phyloP scores from a whole-genome alignment of 2,329 filamentous ascomycete species.

The Ceratocystis papillata region DNA sequence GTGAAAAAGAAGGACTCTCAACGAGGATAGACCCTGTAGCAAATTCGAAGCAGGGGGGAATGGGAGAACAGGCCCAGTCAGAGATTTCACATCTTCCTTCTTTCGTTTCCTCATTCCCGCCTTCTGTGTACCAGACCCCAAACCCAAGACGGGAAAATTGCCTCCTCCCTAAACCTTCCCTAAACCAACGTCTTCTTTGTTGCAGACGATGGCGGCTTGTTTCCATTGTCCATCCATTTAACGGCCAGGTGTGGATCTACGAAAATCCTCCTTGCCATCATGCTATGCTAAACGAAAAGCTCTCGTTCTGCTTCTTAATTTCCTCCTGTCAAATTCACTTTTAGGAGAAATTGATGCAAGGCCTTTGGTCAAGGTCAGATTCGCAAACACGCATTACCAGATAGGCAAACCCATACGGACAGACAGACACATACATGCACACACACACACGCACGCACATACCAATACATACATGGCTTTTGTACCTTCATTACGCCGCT shows the following conservation, averaged over 20 bases:
- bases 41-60: background rate
- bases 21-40: slow-evolving; percentile 11
- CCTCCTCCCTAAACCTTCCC: background rate
- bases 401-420: background rate
- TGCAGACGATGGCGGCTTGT: background rate
- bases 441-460: background rate
- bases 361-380: too few relatives aligned
- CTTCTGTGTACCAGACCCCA: slow-evolving; percentile 22
- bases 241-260: background rate
- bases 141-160: background rate
- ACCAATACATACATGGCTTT: background rate
- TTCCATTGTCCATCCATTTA: background rate
- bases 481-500: background rate
- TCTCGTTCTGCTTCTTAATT: background rate
- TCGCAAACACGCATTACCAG: background rate
- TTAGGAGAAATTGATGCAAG: too few relatives aligned
- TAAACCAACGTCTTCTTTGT: slow-evolving; percentile 25
- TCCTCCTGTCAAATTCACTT: background rate
- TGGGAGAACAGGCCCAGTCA: background rate
- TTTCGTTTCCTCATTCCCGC: background rate
- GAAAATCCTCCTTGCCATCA: background rate
- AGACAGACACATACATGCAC: background rate
- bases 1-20: background rate
- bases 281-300: background rate
- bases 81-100: background rate